Percentiles rank a stretch among this genome's conserved stretches.
These are phyloP conservation scores for Candida tallmaniae DNA, from an alignment of 805 yeast species.

Conservation along the genomic window DNA sequence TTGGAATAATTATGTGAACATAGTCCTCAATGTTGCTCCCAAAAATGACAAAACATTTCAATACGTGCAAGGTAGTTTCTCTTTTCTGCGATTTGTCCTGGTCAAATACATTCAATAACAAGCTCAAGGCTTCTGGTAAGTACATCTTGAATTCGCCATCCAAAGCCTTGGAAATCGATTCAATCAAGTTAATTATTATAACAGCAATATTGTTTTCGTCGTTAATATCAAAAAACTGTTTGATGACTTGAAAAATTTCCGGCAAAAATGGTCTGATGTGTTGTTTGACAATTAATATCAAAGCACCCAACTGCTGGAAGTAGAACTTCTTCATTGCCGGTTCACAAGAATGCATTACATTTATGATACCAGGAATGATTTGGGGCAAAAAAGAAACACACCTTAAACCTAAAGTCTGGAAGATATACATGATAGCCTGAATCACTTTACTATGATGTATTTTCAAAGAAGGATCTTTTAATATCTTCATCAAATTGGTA, in stretches of 20 bases:
- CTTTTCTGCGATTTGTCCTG: conserved; percentile 60
- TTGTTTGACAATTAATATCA: conserved; percentile 79
- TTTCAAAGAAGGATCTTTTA: conserved; percentile 80
- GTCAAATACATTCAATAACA: conserved; percentile 72
- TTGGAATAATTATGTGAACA: conserved; percentile 82
- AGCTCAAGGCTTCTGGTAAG: conserved; percentile 71
- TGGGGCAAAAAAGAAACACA: conserved; percentile 88
- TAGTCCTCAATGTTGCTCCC: conserved; percentile 88
- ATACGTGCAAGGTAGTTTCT: conserved; percentile 63
- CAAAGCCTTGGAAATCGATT: conserved; percentile 76
- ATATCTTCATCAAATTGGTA: conserved; percentile 72
- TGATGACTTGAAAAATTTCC: conserved; percentile 69
- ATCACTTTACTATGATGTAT: conserved; percentile 87
- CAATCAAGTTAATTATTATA: conserved; percentile 75
- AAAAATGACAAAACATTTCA: conserved; percentile 79
- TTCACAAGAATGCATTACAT: conserved; percentile 79
- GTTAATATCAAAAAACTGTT: conserved; percentile 57
- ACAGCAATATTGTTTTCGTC: conserved; percentile 59
- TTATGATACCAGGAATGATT: conserved; percentile 81
- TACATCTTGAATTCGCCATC: conserved; percentile 90
- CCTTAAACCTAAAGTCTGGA: conserved; percentile 80
- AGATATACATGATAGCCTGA: conserved; percentile 90
- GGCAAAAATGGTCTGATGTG: conserved; percentile 81
- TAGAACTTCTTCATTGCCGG: conserved; percentile 78
- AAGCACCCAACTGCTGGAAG: conserved; percentile 79